Evolutionary conservation across 106 monocot species (phyloP).

Genomic region (Allium cepa): DNA sequence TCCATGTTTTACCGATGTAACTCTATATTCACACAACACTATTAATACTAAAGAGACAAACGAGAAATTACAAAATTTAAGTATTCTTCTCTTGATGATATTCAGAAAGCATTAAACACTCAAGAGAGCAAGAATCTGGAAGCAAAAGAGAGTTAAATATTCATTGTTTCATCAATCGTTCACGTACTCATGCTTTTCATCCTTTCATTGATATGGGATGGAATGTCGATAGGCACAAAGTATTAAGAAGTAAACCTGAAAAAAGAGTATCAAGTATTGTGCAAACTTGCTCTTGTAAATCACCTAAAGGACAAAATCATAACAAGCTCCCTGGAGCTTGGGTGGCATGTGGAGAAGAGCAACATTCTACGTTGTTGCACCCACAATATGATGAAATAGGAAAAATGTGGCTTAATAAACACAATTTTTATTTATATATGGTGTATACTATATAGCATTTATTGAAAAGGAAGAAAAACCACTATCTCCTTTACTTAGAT

Average conservation of each 20-base stretch:
- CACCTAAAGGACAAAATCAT: conserved; percentile 23
- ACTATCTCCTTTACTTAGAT: conserved; percentile 27
- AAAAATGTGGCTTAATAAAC: conserved; percentile 40
- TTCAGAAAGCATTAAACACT: neutral
- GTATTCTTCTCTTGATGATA: conserved; percentile 2
- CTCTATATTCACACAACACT: neutral
- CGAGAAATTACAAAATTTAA: conserved; percentile 2
- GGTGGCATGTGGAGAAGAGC: conserved; percentile 42
- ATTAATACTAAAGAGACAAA: conserved; percentile 5
- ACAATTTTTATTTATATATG: conserved; percentile 53
- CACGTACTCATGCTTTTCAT: conserved; percentile 50
- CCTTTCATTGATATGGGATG: conserved; percentile 49
- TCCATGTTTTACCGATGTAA: conserved; percentile 7
- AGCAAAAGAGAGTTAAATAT: neutral
- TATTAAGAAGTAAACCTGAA: conserved; percentile 23
- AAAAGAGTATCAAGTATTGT: neutral
- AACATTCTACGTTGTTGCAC: conserved; percentile 6
- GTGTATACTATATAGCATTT: conserved; percentile 21
- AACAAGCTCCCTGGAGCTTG: conserved; percentile 54
- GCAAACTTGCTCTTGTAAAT: conserved; percentile 5
- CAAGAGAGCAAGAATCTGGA: neutral
- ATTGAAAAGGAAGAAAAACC: conserved; percentile 19
- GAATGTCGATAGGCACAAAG: conserved; percentile 12
- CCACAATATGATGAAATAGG: conserved; percentile 11
- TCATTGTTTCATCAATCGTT: conserved; percentile 16